Evolutionary conservation across 495 filamentous ascomycete genomes (phyloP).

Genomic region (Talaromyces stipitatus): DNA sequence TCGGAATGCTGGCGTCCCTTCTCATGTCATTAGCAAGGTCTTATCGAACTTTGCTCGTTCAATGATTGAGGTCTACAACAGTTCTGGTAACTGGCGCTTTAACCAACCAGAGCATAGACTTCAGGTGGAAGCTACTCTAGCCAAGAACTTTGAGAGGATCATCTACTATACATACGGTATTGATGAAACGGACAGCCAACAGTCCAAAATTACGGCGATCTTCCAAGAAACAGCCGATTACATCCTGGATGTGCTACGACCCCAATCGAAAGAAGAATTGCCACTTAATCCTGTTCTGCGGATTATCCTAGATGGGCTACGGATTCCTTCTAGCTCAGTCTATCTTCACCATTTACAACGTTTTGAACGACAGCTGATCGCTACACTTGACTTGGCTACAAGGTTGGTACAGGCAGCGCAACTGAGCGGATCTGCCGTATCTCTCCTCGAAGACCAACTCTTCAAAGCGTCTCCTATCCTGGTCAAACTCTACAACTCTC

Average conservation of each 20-base stretch:
- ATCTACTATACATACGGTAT: conserved; percentile 65
- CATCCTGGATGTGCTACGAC: conserved; percentile 67
- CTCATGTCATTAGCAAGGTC: conserved; percentile 66
- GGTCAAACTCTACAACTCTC: conserved; percentile 69
- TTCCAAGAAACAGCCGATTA: conserved; percentile 65
- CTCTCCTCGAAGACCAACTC: conserved; percentile 65
- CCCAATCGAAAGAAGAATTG: conserved; percentile 57
- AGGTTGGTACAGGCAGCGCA: conserved; percentile 62
- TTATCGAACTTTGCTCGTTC: conserved; percentile 62
- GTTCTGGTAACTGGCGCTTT: conserved; percentile 77
- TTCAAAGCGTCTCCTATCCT: conserved; percentile 71
- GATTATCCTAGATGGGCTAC: conserved; percentile 58
- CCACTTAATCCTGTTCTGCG: conserved; percentile 71
- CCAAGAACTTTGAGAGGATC: conserved; percentile 61
- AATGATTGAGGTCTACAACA: conserved; percentile 74
- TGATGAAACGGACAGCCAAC: conserved; percentile 47
- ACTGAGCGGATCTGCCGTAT: conserved; percentile 50
- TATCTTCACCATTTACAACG: conserved; percentile 48
- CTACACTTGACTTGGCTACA: conserved; percentile 57
- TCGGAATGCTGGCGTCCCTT: conserved; percentile 63
- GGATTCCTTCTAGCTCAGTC: conserved; percentile 55
- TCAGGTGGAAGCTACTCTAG: conserved; percentile 50
- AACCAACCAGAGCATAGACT: conserved; percentile 55
- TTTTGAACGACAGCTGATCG: conserved; percentile 54
- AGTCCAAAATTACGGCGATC: conserved; percentile 52